Conservation (phyloP, 192 early-diverging fungal genomes). For the Paraglomus occultum region DNA sequence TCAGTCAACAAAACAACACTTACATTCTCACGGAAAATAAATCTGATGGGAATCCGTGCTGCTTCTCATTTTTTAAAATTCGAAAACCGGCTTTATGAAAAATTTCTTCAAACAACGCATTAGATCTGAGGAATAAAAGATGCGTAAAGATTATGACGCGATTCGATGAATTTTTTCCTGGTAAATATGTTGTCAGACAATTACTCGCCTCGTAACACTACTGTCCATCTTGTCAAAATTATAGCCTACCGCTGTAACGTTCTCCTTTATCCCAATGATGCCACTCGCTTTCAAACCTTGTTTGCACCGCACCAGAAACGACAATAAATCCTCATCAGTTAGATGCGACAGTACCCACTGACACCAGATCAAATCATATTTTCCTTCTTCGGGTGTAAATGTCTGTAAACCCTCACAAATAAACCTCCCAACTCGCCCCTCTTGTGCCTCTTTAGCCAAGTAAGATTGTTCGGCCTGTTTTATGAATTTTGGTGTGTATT, state of each 20-base stretch:
- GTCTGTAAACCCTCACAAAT: slow-evolving; percentile 79
- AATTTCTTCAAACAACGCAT: slow-evolving; percentile 55
- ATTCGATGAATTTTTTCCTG: not conserved
- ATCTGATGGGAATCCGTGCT: slow-evolving; percentile 67
- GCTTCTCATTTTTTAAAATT: slow-evolving; percentile 59
- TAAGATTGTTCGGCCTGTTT: slow-evolving; percentile 64
- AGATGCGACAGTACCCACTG: slow-evolving; percentile 82
- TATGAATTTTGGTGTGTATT: slow-evolving; percentile 64
- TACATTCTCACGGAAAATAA: slow-evolving; percentile 75
- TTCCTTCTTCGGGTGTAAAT: slow-evolving; percentile 61
- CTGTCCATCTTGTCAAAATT: slow-evolving; percentile 82
- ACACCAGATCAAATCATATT: slow-evolving; percentile 88
- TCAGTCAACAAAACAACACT: not conserved
- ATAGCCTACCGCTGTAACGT: slow-evolving; percentile 61
- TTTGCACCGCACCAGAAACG: slow-evolving; percentile 79
- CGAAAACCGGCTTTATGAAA: slow-evolving; percentile 62
- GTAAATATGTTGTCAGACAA: not conserved
- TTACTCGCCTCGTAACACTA: slow-evolving; percentile 64
- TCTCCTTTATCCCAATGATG: slow-evolving; percentile 91
- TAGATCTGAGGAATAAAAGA: slow-evolving; percentile 40
- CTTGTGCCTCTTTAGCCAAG: slow-evolving; percentile 53
- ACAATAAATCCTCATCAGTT: slow-evolving; percentile 83
- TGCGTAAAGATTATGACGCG: not conserved
- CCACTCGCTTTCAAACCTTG: slow-evolving; percentile 65
- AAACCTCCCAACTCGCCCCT: slow-evolving; percentile 63